A percentile compares a stretch with the other conserved stretches of the same genome.
phyloP scores from a whole-genome alignment of 2,329 filamentous ascomycete genomes.

The Zalaria sp. region DNA sequence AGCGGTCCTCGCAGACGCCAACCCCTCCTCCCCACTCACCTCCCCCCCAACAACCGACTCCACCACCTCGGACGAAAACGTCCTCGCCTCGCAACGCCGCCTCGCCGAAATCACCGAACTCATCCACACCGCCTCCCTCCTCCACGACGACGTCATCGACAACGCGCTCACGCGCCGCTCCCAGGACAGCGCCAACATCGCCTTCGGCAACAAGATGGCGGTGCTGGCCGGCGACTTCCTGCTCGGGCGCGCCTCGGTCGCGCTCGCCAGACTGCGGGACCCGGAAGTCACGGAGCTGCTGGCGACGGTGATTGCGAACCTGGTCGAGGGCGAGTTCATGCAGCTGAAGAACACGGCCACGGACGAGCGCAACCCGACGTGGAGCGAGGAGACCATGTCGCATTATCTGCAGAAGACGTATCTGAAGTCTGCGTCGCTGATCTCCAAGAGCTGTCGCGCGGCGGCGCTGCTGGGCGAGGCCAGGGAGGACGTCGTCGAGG shows the following conservation, averaged over 20 bases:
- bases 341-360: slow-evolving; percentile 90
- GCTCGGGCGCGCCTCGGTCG: slow-evolving; percentile 82
- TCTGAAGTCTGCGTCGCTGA: slow-evolving; percentile 87
- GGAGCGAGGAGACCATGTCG: slow-evolving; percentile 74
- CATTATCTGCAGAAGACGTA: slow-evolving; percentile 99
- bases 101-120: slow-evolving; percentile 94
- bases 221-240: slow-evolving; percentile 95
- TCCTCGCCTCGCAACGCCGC: slow-evolving; percentile 83
- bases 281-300: slow-evolving; percentile 90
- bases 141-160: slow-evolving; percentile 98
- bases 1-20: slow-evolving; percentile 61
- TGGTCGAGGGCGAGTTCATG: slow-evolving; percentile 99
- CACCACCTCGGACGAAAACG: slow-evolving; percentile 42
- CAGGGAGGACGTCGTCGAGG: slow-evolving; percentile 67
- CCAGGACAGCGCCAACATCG: slow-evolving; percentile 76
- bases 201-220: slow-evolving; percentile 99
- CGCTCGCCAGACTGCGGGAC: slow-evolving; percentile 76
- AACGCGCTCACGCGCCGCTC: slow-evolving; percentile 75
- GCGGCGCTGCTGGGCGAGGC: slow-evolving; percentile 73
- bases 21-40: slow-evolving; percentile 53
- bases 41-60: slow-evolving; percentile 24
- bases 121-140: slow-evolving; percentile 89
- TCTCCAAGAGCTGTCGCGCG: slow-evolving; percentile 89
- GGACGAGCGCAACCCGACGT: slow-evolving; percentile 72
- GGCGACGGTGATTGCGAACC: slow-evolving; percentile 90